Evolutionary conservation across 176 grass and related monocot genomes (phyloP).

Genomic region (Ananas comosus): DNA sequence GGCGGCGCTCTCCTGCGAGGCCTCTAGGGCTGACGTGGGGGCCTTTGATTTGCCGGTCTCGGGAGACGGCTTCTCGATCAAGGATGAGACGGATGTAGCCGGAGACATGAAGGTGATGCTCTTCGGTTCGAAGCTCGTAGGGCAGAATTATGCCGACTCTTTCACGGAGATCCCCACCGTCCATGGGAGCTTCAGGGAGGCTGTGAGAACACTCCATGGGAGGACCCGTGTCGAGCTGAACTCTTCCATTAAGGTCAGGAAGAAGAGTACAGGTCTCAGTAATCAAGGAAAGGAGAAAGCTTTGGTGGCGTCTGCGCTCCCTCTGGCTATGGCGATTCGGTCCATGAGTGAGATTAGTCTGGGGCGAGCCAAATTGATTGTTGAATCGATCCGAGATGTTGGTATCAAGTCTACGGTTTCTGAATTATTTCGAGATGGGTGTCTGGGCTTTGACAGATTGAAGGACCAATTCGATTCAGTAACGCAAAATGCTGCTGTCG

Average conservation of each 20-base stretch:
- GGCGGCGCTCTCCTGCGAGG: constrained; percentile 77
- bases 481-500: constrained; percentile 28
- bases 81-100: constrained; percentile 80
- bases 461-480: constrained; percentile 33
- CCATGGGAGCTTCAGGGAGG: constrained; percentile 62
- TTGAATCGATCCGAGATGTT: constrained; percentile 37
- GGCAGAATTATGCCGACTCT: constrained; percentile 19
- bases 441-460: constrained; percentile 22
- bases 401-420: constrained; percentile 39
- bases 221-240: constrained; percentile 75
- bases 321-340: constrained; percentile 44
- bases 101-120: constrained; percentile 66
- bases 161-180: constrained; percentile 59
- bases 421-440: constrained; percentile 11
- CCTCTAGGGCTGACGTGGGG: constrained; percentile 41
- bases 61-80: constrained; percentile 66
- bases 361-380: constrained; percentile 38
- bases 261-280: constrained; percentile 35
- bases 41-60: constrained; percentile 65
- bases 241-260: constrained; percentile 55
- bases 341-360: constrained; percentile 57
- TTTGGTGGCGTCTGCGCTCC: constrained; percentile 40
- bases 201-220: constrained; percentile 55
- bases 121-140: constrained; percentile 66
- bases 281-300: constrained; percentile 64